Evolutionary conservation across 306 rosid genomes (phyloP), one percentile per base, ranked within the genome.

Genomic region (Amphicarpaea edgeworthii): DNA sequence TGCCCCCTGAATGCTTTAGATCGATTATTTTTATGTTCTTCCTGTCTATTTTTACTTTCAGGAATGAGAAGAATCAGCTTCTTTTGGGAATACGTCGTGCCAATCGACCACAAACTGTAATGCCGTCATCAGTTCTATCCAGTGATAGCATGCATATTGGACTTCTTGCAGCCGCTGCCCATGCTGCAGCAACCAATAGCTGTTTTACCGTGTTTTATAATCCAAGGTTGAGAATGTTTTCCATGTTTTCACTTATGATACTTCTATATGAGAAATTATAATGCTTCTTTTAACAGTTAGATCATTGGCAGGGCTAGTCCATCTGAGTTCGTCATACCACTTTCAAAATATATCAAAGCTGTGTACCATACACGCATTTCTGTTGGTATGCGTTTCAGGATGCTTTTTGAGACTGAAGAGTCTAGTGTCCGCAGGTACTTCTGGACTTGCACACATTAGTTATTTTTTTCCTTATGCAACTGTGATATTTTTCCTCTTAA

Each of bases 71-170:
- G 85, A 93, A 93, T 89, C 98, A 93, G 65, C 96, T 93, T 62
- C 91, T 93, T 76, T 77, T 93, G 82, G 98, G 98, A 70, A 93
- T 93, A 71, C 94, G 98, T 4, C 96, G 90, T 76, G 93, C 98
- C 74, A 86, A 73, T 79, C 81, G 98, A 45, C 96, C 98, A 1
- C 98, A 90, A 79, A 93, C 98, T 68, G 90, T 89, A 78, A 93
- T 93, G 94, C 98, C 98, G 3, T 93, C 98, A 10, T 93, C 98
- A 32, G 95, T 93, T 82, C 77, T 93, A 70, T 90, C 98, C 40
- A 93, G 96, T 82, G 98, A 93, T 76, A 93, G 98, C 85, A 93
- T 93, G 98, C 98, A 93, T 68, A 89, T 93, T 73, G 98, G 96
- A 81, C 98, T 93, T 79, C 98, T 93, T 83, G 98, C 98, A 3